Evolutionary conservation across 768 basidiomycete genomes (phyloP).

Genomic region (Mrakia hoshinonis): DNA sequence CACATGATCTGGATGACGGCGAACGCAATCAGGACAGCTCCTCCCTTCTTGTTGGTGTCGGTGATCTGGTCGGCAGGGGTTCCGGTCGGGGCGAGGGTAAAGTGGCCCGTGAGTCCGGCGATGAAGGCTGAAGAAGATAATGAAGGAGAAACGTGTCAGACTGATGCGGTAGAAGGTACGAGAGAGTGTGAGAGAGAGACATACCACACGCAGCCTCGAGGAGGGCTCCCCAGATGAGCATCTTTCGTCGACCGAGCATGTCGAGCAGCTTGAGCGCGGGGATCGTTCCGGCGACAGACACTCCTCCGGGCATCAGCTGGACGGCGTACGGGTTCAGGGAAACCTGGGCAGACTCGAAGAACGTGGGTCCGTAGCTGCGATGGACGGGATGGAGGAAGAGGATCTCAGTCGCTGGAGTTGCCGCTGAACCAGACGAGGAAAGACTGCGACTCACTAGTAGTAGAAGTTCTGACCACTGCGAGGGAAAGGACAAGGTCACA

Average conservation of each 20-base stretch:
- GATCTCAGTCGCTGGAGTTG: not conserved
- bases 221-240: constrained; percentile 57
- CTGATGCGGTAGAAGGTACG: no score
- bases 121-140: constrained; percentile 31
- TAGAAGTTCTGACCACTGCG: constrained; percentile 75
- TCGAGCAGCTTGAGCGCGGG: constrained; percentile 67
- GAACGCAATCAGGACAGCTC: constrained; percentile 59
- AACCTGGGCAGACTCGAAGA: constrained; percentile 67
- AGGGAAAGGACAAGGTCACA: no score
- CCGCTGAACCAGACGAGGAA: not conserved
- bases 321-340: constrained; percentile 65
- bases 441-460: constrained; percentile 40
- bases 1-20: constrained; percentile 67
- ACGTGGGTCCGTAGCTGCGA: constrained; percentile 50
- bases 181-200: not conserved
- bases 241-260: constrained; percentile 65
- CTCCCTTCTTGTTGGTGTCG: constrained; percentile 50
- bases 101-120: constrained; percentile 64
- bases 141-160: not conserved
- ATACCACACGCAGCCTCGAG: constrained; percentile 45
- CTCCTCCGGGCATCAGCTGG: constrained; percentile 63
- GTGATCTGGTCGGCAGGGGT: constrained; percentile 50
- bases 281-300: constrained; percentile 59
- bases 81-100: constrained; percentile 51
- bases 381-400: not conserved